phyloP scores from a whole-genome alignment of 805 yeast species.

The Scheffersomyces amazonensis region DNA sequence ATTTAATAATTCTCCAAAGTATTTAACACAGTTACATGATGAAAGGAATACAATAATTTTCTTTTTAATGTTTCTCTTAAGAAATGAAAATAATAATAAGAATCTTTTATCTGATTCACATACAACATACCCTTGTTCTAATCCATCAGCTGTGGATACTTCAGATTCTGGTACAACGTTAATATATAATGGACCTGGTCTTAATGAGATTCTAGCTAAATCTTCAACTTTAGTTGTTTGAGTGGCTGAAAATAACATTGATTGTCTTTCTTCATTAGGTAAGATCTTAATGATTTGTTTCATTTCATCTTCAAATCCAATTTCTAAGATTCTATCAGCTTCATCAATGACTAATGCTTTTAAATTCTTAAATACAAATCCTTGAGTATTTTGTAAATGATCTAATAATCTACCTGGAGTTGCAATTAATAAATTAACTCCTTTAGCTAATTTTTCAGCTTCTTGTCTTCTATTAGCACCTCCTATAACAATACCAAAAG shows the following conservation, averaged over 20 bases:
- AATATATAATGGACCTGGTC: conserved; percentile 90
- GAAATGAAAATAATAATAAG: conserved; percentile 82
- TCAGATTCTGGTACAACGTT: conserved; percentile 85
- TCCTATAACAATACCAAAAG: conserved; percentile 95
- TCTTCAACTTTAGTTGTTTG: conserved; percentile 99
- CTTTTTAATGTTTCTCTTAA: conserved; percentile 89
- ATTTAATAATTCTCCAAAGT: conserved; percentile 90
- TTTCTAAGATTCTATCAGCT: conserved; percentile 96
- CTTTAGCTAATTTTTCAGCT: conserved; percentile 90
- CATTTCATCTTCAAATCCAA: conserved; percentile 99
- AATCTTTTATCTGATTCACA: conserved; percentile 96
- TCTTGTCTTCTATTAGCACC: conserved; percentile 98
- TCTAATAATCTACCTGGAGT: conserved; percentile 97
- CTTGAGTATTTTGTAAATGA: conserved; percentile 93
- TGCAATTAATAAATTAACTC: conserved; percentile 91
- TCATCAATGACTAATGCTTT: conserved; percentile 95
- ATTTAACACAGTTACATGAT: conserved; percentile 95
- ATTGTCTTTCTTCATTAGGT: conserved; percentile 90
- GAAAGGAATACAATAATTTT: conserved; percentile 92
- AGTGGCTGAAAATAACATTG: conserved; percentile 98
- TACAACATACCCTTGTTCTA: conserved; percentile 97
- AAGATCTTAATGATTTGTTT: conserved; percentile 89
- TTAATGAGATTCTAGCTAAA: conserved; percentile 90
- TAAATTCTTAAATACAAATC: conserved; percentile 90
- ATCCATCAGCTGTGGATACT: conserved; percentile 90